Percentiles rank a stretch among this genome's conserved stretches.
Conservation (phyloP, 345 rosid species). For the Euphorbia peplus region DNA sequence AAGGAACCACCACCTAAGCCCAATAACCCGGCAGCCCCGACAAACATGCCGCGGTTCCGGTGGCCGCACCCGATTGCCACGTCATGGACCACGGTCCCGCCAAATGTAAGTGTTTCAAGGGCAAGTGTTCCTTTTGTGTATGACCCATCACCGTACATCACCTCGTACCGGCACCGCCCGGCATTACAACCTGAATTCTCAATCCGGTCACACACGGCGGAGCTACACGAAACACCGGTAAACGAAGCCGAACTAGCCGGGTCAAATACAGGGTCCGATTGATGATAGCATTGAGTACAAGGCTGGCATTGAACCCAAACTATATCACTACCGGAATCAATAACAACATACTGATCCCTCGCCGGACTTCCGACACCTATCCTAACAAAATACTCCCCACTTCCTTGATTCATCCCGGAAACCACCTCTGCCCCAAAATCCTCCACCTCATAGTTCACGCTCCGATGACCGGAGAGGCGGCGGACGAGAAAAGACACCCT, state of each 20-base stretch:
- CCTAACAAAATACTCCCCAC: slow-evolving; percentile 89
- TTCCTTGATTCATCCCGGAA: slow-evolving; percentile 94
- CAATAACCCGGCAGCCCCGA: slow-evolving; percentile 87
- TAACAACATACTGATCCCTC: slow-evolving; percentile 76
- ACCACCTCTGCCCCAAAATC: slow-evolving; percentile 89
- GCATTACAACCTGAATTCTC: slow-evolving; percentile 69
- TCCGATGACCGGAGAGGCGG: slow-evolving; percentile 33
- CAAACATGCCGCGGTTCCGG: slow-evolving; percentile 82
- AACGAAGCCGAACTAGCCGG: slow-evolving; percentile 76
- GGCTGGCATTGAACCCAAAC: slow-evolving; percentile 99
- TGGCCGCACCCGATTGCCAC: slow-evolving; percentile 98
- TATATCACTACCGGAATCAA: slow-evolving; percentile 94
- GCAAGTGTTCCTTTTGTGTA: slow-evolving; percentile 85
- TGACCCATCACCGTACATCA: slow-evolving; percentile 92
- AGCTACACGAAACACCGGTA: slow-evolving; percentile 68
- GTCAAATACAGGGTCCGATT: slow-evolving; percentile 90
- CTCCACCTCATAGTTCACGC: slow-evolving; percentile 18
- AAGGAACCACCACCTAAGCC: slow-evolving; percentile 90
- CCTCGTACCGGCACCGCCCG: slow-evolving; percentile 85
- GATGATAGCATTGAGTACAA: slow-evolving; percentile 77
- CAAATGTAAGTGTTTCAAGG: slow-evolving; percentile 81
- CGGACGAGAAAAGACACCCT: slow-evolving; percentile 56
- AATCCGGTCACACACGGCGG: slow-evolving; percentile 70
- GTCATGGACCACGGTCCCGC: slow-evolving; percentile 46
- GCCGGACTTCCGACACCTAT: slow-evolving; percentile 94